phyloP scores from a whole-genome alignment of 768 basidiomycete genomes.

The Cystobasidium tubakii region DNA sequence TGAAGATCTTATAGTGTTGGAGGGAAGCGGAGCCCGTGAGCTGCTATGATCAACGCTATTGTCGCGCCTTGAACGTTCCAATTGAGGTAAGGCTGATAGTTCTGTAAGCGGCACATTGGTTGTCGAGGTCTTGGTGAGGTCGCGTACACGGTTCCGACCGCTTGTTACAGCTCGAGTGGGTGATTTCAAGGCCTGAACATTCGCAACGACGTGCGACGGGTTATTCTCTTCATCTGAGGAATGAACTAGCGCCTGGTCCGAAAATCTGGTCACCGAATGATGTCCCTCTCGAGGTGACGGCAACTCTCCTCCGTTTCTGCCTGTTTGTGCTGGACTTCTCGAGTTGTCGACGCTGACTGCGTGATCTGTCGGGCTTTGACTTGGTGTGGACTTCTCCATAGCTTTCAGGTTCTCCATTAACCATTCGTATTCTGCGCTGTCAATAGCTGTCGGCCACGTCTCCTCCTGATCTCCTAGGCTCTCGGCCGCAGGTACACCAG shows the following conservation, averaged over 20 bases:
- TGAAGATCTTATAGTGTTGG: too few species aligned
- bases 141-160: background rate
- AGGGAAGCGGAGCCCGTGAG: too few species aligned
- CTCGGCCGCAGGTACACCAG: background rate
- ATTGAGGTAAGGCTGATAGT: too few species aligned
- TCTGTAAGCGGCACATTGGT: too few species aligned
- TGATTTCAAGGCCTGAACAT: background rate
- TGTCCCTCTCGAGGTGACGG: too few species aligned
- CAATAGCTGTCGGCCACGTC: background rate
- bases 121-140: too few species aligned
- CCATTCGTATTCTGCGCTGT: conserved; percentile 34
- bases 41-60: too few species aligned
- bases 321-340: background rate
- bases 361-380: conserved; percentile 51
- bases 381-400: background rate
- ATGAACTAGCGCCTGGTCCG: too few species aligned
- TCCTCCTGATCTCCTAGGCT: background rate
- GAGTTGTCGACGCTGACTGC: too few species aligned
- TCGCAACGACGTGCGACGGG: background rate
- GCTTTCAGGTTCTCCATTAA: background rate
- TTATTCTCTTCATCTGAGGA: too few species aligned
- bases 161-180: background rate
- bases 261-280: background rate
- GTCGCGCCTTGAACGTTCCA: too few species aligned
- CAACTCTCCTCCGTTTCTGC: background rate